Conservation (phyloP, 2,329 filamentous ascomycete species). For the Apiospora rasikravindrae region DNA sequence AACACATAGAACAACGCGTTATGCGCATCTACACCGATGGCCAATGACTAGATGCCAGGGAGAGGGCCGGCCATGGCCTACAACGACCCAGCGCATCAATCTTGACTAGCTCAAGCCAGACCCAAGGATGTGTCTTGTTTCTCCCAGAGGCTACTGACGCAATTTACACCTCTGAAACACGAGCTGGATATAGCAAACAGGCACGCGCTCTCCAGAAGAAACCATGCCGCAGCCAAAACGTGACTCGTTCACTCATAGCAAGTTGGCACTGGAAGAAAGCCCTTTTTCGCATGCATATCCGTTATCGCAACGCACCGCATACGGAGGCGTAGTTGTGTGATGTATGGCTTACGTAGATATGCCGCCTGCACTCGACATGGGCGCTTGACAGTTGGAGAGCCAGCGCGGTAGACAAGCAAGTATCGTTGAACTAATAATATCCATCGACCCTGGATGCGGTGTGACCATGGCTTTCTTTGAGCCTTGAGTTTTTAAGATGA, state of each 20-base stretch:
- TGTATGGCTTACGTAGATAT: neutral
- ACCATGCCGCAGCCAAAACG: neutral
- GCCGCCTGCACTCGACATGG: neutral
- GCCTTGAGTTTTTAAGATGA: neutral
- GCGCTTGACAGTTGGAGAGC: neutral
- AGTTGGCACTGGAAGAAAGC: neutral
- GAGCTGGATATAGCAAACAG: constrained; percentile 13
- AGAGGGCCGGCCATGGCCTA: neutral
- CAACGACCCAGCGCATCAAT: neutral
- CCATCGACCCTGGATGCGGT: neutral
- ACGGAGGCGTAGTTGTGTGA: neutral
- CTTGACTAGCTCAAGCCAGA: constrained; percentile 4
- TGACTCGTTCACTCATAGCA: neutral
- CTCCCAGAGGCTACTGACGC: constrained; percentile 10
- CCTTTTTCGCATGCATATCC: neutral
- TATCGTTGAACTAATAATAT: neutral
- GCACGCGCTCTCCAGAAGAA: constrained; percentile 4
- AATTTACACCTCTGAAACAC: constrained; percentile 8
- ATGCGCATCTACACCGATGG: neutral
- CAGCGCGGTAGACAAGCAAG: neutral
- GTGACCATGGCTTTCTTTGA: neutral
- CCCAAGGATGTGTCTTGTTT: constrained; percentile 12
- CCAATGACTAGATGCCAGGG: neutral
- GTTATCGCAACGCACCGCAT: neutral
- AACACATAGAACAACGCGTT: neutral